Conservation (phyloP, 2,329 filamentous ascomycete species). For the Hymenoscyphus salicellus region DNA sequence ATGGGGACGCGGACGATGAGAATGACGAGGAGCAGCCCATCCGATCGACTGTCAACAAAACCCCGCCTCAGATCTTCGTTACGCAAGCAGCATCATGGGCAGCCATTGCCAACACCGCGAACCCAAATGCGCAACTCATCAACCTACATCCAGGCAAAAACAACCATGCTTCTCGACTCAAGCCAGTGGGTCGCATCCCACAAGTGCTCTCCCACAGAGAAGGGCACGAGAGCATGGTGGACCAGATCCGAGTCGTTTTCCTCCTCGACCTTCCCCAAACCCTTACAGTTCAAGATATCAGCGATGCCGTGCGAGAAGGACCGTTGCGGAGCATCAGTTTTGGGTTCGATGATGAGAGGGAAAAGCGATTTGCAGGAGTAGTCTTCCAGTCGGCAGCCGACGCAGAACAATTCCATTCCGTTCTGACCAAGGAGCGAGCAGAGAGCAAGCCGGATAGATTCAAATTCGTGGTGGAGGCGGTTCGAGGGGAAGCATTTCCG, state of each 20-base stretch:
- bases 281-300: slow-evolving; percentile 28
- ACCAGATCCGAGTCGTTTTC: slow-evolving; percentile 31
- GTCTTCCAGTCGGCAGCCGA: slow-evolving; percentile 31
- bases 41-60: background rate
- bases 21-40: background rate
- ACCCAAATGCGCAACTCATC: slow-evolving; percentile 18
- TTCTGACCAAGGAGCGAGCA: slow-evolving; percentile 22
- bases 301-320: slow-evolving; percentile 32
- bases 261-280: slow-evolving; percentile 30
- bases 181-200: slow-evolving; percentile 19
- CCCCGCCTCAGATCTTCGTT: background rate
- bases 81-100: slow-evolving; percentile 27
- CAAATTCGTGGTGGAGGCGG: slow-evolving; percentile 29
- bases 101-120: slow-evolving; percentile 26
- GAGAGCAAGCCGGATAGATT: slow-evolving; percentile 24
- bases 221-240: slow-evolving; percentile 17
- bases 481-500: slow-evolving; percentile 26
- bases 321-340: slow-evolving; percentile 31
- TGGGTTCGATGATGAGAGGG: slow-evolving; percentile 24
- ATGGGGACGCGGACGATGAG: background rate
- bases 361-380: slow-evolving; percentile 26
- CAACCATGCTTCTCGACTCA: slow-evolving; percentile 14
- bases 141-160: slow-evolving; percentile 18
- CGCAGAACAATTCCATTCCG: slow-evolving; percentile 25
- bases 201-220: slow-evolving; percentile 8